Base-by-base conservation (phyloP, 2,329 filamentous ascomycete species). In the Aspergillus sp. region DNA sequence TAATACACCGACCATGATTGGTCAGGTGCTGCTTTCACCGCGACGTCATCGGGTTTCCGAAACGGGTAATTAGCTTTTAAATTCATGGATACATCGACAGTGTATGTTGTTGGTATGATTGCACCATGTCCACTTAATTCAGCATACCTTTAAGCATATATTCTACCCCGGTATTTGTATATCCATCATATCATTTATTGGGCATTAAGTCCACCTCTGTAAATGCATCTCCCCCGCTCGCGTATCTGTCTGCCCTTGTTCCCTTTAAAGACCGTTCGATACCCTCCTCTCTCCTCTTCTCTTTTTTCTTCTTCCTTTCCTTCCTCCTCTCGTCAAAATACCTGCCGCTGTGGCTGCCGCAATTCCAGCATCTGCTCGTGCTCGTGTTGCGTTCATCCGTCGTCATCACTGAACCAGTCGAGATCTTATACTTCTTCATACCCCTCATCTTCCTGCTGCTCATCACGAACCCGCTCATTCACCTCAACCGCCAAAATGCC, bases 401-500 rank as follows among this genome's bases (percentile, higher is more conserved):
- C 50, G 7, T 53, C 46, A 35, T 47, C 46, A 25, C 45, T 22
- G 33, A 27, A 32, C 17, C 41, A 42, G 41, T 25, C 46, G 23
- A 27, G 10, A 19, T 37, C 41, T 45, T 33, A 41, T 6, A 39
- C 22, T 33, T 23, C 23, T 43, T 44, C 41, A 41, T 38, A 23
- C 25, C 27, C 45, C 15, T 53, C 39, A 10, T 17, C 43, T 9
- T 53, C 53, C 25, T 52, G 48, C 1, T 49, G 47, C 15, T 47
- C 50, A 6, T 30, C 7, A 19, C 10, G 13, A 32, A 32, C 37
- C 15, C 17, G 37, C 30, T 6, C 43, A 44, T 42, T 51, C 19
- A 49, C 54, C 43, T 46, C 48, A 17, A 48, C 54, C 35, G 48
- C 49, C 42, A 49, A 48, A 6, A 71, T 71, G 67, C 55, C 62